These are phyloP conservation scores for Physaria fendleri DNA, from an alignment of 345 rosid species.

Conservation along the genomic window DNA sequence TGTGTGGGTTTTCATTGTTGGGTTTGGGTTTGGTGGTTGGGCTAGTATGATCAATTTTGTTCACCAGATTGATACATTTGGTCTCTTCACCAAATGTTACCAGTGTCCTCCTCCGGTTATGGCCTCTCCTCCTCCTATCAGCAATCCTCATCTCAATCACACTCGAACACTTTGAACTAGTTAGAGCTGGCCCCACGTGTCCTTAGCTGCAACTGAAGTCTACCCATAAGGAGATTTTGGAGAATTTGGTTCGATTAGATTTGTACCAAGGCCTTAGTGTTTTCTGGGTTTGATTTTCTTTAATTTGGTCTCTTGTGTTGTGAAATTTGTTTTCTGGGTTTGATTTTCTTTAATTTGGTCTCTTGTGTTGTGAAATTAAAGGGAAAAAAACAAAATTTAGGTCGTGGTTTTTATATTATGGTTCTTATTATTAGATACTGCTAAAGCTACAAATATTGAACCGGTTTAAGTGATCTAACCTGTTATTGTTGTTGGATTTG, in stretches of 20 bases:
- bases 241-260: background rate
- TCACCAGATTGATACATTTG: conserved; percentile 93
- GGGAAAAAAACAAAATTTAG: no score
- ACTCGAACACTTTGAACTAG: conserved; percentile 38
- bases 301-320: no score
- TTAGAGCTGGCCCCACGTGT: background rate
- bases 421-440: no score
- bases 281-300: no score
- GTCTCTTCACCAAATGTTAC: conserved; percentile 90
- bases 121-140: conserved; percentile 21
- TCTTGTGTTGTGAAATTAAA: no score
- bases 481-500: background rate
- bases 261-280: background rate
- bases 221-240: background rate
- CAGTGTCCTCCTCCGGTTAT: conserved; percentile 56
- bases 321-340: no score
- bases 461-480: no score
- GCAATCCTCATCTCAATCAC: conserved; percentile 36
- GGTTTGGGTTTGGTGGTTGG: conserved; percentile 99
- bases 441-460: no score
- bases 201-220: background rate
- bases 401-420: no score
- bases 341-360: no score
- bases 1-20: conserved; percentile 86
- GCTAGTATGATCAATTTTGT: conserved; percentile 79